Conservation (phyloP, 768 basidiomycete genomes). For the Amanita pallidorosea region DNA sequence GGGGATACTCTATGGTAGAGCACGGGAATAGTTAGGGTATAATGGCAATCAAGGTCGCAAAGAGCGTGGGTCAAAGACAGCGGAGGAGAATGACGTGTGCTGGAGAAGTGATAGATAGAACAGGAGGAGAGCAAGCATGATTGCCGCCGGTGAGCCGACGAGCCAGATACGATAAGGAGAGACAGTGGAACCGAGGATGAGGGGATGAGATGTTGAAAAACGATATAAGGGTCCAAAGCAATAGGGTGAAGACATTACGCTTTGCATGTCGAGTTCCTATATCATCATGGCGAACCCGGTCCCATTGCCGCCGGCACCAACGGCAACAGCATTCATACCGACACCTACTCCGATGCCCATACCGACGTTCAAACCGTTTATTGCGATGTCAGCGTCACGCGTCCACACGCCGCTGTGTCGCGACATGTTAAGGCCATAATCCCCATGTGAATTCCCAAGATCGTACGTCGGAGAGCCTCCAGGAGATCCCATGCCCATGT, state of each 20-base stretch:
- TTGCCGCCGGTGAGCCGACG: neutral
- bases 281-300: conserved; percentile 15
- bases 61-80: neutral
- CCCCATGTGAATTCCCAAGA: neutral
- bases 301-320: conserved; percentile 11
- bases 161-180: neutral
- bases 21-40: conserved; percentile 1
- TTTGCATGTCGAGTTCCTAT: conserved; percentile 5
- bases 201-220: conserved; percentile 4
- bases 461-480: neutral
- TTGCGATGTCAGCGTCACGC: conserved; percentile 5
- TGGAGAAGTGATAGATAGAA: neutral
- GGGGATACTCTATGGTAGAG: neutral
- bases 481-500: neutral
- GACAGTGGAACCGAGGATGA: neutral
- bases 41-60: neutral
- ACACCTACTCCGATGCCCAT: conserved; percentile 9
- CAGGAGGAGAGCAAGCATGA: neutral
- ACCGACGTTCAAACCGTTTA: conserved; percentile 6
- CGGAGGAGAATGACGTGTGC: neutral
- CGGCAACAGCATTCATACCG: conserved; percentile 9
- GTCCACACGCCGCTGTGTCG: neutral
- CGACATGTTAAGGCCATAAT: neutral
- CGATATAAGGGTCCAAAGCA: conserved; percentile 1
- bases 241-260: neutral